Percentiles rank a stretch among this genome's conserved stretches.
These are phyloP conservation scores for Sugiyamaella neomexicana DNA, from an alignment of 1,139 yeast species.

Conservation along the genomic window DNA sequence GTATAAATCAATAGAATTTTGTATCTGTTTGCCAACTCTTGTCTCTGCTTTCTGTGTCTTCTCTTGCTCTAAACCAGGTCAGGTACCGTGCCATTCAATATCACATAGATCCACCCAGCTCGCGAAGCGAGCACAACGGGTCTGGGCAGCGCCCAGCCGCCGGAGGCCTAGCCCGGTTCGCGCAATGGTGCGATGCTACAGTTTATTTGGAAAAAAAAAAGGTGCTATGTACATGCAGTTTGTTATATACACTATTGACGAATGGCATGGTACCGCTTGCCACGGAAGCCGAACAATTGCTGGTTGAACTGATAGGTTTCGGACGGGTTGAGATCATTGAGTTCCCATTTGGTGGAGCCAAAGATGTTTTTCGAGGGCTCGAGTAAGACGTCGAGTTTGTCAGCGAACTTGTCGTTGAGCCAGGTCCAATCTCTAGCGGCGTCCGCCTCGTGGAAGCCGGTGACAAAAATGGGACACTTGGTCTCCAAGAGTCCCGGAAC, in stretches of 20 bases:
- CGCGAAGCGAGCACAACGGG: background rate
- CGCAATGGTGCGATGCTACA: background rate
- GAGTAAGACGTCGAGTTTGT: slow-evolving; percentile 80
- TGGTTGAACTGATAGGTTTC: slow-evolving; percentile 92
- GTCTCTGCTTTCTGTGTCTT: too few relatives aligned
- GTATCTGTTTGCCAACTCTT: too few relatives aligned
- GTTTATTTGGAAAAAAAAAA: background rate
- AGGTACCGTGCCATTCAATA: too few relatives aligned
- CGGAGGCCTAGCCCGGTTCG: background rate
- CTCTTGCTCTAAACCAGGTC: too few relatives aligned
- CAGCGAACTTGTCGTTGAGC: slow-evolving; percentile 62
- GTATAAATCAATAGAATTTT: too few relatives aligned
- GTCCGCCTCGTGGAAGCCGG: slow-evolving; percentile 85
- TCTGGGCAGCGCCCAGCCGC: slow-evolving; percentile 3
- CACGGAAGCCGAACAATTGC: slow-evolving; percentile 86
- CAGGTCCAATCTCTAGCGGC: slow-evolving; percentile 67
- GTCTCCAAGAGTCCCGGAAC: slow-evolving; percentile 86
- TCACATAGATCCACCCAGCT: too few relatives aligned
- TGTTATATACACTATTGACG: slow-evolving; percentile 26
- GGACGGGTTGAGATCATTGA: slow-evolving; percentile 86
- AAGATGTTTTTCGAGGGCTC: slow-evolving; percentile 70
- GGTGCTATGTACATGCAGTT: slow-evolving; percentile 25
- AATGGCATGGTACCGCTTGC: slow-evolving; percentile 92
- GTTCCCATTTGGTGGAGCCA: slow-evolving; percentile 89
- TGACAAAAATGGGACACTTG: slow-evolving; percentile 86